These are phyloP conservation scores for Haematococcus sp. DNA, from an alignment of 139 green algal species.

Conservation along the genomic window DNA sequence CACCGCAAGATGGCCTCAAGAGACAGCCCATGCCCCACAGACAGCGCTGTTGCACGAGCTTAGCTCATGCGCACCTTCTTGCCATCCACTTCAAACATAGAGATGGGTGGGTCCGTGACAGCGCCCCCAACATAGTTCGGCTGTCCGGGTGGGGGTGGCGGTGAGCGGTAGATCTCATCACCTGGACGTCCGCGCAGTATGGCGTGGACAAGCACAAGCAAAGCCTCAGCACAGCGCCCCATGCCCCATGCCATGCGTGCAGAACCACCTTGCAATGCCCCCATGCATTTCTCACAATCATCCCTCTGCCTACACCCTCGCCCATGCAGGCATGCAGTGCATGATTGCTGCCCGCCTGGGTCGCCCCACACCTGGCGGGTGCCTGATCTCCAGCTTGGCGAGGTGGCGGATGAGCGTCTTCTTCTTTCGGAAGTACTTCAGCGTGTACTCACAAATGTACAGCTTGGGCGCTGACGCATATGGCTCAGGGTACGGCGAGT, in stretches of 20 bases:
- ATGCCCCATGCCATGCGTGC: too few relatives aligned
- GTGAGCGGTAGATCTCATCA: conserved; percentile 88
- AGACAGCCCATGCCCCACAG: too few relatives aligned
- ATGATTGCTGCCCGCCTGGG: too few relatives aligned
- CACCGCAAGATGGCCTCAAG: background rate
- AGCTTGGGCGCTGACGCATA: conserved; percentile 91
- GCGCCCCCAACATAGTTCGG: conserved; percentile 49
- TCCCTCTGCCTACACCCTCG: too few relatives aligned
- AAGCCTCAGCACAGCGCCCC: background rate
- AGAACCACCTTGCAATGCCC: too few relatives aligned
- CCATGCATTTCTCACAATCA: too few relatives aligned
- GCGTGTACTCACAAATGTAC: conserved; percentile 91
- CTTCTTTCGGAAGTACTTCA: conserved; percentile 86
- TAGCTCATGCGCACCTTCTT: conserved; percentile 63
- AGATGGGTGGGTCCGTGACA: conserved; percentile 68
- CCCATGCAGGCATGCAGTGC: too few relatives aligned
- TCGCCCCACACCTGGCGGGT: conserved; percentile 76
- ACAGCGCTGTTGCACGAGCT: too few relatives aligned
- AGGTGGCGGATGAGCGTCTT: conserved; percentile 89
- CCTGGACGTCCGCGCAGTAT: conserved; percentile 25
- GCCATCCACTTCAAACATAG: conserved; percentile 89
- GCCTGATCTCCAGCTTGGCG: conserved; percentile 80
- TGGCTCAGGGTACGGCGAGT: conserved; percentile 91
- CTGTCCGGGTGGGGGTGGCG: conserved; percentile 40
- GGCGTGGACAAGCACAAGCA: too few relatives aligned